Evolutionary conservation across 441 rosid genomes (phyloP).

Genomic region (Populus hybrid): DNA sequence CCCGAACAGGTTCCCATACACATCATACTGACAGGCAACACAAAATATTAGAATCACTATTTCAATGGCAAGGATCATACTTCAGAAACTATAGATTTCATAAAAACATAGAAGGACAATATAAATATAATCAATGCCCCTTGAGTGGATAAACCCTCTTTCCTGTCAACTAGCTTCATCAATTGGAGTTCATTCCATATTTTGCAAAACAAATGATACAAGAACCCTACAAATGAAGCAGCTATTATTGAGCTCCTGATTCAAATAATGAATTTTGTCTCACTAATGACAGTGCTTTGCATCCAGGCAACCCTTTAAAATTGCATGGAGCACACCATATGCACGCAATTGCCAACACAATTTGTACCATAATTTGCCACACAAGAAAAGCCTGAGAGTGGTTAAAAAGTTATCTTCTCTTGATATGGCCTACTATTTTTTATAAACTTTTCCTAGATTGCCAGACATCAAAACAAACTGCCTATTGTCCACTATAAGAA

Average conservation of each 20-base stretch:
- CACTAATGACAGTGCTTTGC: not conserved
- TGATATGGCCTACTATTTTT: not conserved
- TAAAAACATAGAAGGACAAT: not conserved
- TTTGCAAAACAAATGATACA: not conserved
- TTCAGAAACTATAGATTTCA: not conserved
- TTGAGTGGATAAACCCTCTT: not conserved
- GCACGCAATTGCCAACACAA: not conserved
- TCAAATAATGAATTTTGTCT: not conserved
- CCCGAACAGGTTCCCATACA: conserved; percentile 92
- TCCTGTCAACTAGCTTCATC: not conserved
- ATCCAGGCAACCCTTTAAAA: not conserved
- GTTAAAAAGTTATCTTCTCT: not conserved
- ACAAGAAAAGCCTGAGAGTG: not conserved
- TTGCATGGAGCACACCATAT: not conserved
- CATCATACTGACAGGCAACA: conserved; percentile 68
- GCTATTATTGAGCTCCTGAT: not conserved
- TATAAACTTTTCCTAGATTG: not conserved
- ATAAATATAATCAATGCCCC: not conserved
- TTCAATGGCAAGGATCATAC: not conserved
- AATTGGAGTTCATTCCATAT: not conserved
- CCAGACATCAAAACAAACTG: not conserved
- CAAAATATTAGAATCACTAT: conserved; percentile 15
- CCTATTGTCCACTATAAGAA: too few relatives aligned
- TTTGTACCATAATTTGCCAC: not conserved
- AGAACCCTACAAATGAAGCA: not conserved